Percentiles rank a stretch among this genome's conserved stretches.
Conservation (phyloP, 176 grass and related monocot species). For the Hordeum marinum region DNA sequence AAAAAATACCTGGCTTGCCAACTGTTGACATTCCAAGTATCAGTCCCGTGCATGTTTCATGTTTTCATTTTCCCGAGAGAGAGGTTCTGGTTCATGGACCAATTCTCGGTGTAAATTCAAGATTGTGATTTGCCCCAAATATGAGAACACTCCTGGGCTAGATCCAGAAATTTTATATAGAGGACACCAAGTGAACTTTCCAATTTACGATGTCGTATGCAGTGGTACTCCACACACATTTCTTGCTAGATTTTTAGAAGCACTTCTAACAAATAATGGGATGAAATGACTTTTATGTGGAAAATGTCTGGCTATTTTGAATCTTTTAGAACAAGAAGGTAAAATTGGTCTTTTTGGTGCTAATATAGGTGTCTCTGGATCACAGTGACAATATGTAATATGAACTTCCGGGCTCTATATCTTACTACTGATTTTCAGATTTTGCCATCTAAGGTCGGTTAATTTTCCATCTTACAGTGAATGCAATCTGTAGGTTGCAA, state of each 20-base stretch:
- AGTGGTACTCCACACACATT: neutral
- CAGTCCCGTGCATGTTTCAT: neutral
- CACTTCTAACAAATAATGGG: neutral
- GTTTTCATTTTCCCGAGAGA: neutral
- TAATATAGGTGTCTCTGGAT: neutral
- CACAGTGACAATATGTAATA: neutral
- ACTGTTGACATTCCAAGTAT: neutral
- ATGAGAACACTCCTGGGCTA: neutral
- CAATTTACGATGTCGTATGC: neutral
- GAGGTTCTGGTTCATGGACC: neutral
- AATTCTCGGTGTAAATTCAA: neutral
- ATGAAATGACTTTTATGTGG: neutral
- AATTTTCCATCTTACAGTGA: slow-evolving; percentile 26
- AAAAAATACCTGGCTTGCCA: neutral
- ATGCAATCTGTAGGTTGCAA: slow-evolving; percentile 62
- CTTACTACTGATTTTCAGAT: slow-evolving; percentile 1
- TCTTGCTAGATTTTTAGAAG: neutral
- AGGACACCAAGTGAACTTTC: neutral
- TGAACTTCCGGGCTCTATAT: neutral
- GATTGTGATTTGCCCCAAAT: neutral
- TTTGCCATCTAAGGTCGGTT: neutral
- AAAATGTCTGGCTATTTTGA: neutral
- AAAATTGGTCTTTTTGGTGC: neutral
- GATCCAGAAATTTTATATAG: neutral
- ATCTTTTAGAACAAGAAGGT: neutral